These are phyloP conservation scores for Ophiognomonia clavigignenti-juglandacearum DNA, from an alignment of 2,329 filamentous ascomycete genomes.

Conservation along the genomic window DNA sequence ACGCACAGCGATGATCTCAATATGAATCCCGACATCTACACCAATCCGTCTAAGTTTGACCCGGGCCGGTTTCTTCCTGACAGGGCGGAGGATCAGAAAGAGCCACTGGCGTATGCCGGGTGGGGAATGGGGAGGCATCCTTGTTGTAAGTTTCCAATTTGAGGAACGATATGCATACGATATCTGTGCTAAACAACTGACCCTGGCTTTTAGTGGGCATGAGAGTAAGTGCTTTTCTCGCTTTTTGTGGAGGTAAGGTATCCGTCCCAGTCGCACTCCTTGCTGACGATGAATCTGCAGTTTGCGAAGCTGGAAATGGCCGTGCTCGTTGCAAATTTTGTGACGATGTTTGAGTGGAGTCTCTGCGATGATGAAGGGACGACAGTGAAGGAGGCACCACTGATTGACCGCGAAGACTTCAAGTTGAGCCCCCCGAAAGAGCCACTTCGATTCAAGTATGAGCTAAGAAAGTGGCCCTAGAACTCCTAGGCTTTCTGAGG, in stretches of 20 bases:
- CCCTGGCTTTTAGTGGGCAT: not conserved
- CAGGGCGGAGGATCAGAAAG: constrained; percentile 37
- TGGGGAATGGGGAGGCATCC: constrained; percentile 32
- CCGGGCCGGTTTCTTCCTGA: constrained; percentile 42
- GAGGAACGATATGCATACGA: not conserved
- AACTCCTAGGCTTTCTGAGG: no score
- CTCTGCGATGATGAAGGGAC: no score
- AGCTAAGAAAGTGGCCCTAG: no score
- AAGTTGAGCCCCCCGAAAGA: no score
- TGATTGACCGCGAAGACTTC: no score
- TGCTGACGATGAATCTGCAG: not conserved
- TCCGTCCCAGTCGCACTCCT: not conserved
- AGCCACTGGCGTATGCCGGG: constrained; percentile 25
- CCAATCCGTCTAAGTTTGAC: constrained; percentile 44
- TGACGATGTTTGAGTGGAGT: not conserved
- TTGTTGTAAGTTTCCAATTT: constrained; percentile 17
- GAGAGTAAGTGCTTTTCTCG: not conserved
- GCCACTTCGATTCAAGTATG: no score
- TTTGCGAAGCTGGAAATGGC: constrained; percentile 48
- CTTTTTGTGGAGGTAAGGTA: not conserved
- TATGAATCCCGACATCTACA: constrained; percentile 42
- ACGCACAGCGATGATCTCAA: constrained; percentile 43
- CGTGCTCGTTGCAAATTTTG: not conserved
- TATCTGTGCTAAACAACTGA: constrained; percentile 15
- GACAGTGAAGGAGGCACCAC: no score